These are phyloP conservation scores for Arabidopsis arenosa DNA, from an alignment of 345 rosid species.

Conservation along the genomic window DNA sequence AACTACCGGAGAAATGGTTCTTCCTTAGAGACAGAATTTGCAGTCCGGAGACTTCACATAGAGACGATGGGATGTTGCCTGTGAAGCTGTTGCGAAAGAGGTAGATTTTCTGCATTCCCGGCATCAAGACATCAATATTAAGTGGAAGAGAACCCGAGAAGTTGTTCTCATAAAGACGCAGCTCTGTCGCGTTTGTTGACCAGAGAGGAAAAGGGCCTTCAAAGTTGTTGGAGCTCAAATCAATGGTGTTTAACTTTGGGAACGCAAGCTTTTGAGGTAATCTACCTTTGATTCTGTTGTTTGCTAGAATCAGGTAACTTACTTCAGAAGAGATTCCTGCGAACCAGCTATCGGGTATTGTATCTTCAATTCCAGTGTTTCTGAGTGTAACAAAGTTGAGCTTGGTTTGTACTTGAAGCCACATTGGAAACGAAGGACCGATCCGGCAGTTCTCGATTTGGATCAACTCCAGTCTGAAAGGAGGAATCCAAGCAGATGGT, in stretches of 20 bases:
- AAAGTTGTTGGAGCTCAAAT: slow-evolving; percentile 55
- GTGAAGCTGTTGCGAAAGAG: slow-evolving; percentile 51
- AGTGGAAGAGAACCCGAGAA: slow-evolving; percentile 57
- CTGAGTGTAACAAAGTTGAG: slow-evolving; percentile 49
- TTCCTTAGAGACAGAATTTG: slow-evolving; percentile 53
- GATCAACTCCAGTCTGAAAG: slow-evolving; percentile 54
- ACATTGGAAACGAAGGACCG: slow-evolving; percentile 63
- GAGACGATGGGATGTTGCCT: slow-evolving; percentile 50
- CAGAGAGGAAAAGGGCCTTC: slow-evolving; percentile 60
- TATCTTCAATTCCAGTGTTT: slow-evolving; percentile 55
- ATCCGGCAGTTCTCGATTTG: slow-evolving; percentile 58
- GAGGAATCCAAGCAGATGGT: slow-evolving; percentile 60
- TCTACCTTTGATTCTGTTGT: slow-evolving; percentile 54
- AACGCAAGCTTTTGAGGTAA: slow-evolving; percentile 46
- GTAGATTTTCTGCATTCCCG: slow-evolving; percentile 47
- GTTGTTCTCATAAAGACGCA: slow-evolving; percentile 51
- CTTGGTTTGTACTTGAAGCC: slow-evolving; percentile 65
- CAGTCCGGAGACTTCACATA: slow-evolving; percentile 49
- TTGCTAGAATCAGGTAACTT: slow-evolving; percentile 51
- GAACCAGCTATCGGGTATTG: slow-evolving; percentile 53
- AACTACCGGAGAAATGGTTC: slow-evolving; percentile 49
- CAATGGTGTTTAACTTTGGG: slow-evolving; percentile 47
- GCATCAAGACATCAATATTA: slow-evolving; percentile 53
- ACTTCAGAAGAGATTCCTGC: slow-evolving; percentile 45
- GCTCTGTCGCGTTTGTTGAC: slow-evolving; percentile 53